These are phyloP conservation scores for Fusarium siculi DNA, from an alignment of 2,329 filamentous ascomycete genomes.

Conservation along the genomic window DNA sequence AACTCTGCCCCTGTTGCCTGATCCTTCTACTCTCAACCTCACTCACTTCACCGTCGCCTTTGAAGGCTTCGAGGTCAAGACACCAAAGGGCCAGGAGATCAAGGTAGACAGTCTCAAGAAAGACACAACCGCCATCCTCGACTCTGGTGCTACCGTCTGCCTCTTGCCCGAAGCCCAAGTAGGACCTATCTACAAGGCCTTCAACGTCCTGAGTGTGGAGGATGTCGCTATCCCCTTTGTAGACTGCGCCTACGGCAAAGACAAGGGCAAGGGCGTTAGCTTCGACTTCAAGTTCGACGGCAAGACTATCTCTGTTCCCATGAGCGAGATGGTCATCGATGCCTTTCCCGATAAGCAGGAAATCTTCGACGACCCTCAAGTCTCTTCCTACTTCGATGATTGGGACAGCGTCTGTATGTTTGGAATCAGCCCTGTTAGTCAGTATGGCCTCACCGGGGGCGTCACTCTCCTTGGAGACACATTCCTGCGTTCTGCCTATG, in stretches of 20 bases:
- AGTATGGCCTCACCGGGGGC: slow-evolving; percentile 45
- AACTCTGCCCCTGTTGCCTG: slow-evolving; percentile 58
- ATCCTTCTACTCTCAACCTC: slow-evolving; percentile 52
- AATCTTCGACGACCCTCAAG: slow-evolving; percentile 52
- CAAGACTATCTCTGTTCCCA: slow-evolving; percentile 59
- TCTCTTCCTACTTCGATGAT: slow-evolving; percentile 48
- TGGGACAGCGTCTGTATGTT: slow-evolving; percentile 63
- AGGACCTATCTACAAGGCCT: slow-evolving; percentile 59
- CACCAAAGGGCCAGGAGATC: slow-evolving; percentile 45
- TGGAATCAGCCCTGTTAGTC: slow-evolving; percentile 59
- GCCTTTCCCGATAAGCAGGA: slow-evolving; percentile 51
- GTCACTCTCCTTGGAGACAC: slow-evolving; percentile 67
- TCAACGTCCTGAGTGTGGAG: slow-evolving; percentile 59
- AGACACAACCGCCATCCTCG: slow-evolving; percentile 74
- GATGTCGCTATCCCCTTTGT: slow-evolving; percentile 60
- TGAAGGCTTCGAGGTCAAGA: slow-evolving; percentile 53
- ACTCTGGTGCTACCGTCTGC: slow-evolving; percentile 77
- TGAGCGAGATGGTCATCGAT: slow-evolving; percentile 65
- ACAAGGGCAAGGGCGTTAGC: slow-evolving; percentile 55
- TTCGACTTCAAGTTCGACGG: slow-evolving; percentile 65
- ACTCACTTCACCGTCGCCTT: slow-evolving; percentile 51
- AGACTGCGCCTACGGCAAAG: slow-evolving; percentile 60
- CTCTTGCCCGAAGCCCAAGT: slow-evolving; percentile 73
- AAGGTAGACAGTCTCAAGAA: slow-evolving; percentile 53
- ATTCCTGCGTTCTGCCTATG: slow-evolving; percentile 67